Percentiles rank a stretch among this genome's conserved stretches.
phyloP scores from a whole-genome alignment of 1,139 yeast genomes.

The Geotrichum bryndzae region DNA sequence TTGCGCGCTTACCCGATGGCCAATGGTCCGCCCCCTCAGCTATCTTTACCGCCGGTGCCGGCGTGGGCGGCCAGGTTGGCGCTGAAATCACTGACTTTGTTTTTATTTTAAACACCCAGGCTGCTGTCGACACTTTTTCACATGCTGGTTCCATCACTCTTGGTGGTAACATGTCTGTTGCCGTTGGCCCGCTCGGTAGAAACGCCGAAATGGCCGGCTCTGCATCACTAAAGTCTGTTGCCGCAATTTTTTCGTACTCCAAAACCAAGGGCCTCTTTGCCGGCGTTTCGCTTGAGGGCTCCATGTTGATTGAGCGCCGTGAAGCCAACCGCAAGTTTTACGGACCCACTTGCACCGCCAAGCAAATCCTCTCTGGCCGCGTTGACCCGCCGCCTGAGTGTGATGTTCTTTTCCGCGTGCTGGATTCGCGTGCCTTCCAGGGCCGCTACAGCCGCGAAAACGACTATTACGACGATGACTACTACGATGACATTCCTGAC shows the following conservation, averaged over 20 bases:
- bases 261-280: slow-evolving; percentile 96
- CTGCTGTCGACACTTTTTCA: slow-evolving; percentile 92
- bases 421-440: slow-evolving; percentile 80
- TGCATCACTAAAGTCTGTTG: slow-evolving; percentile 79
- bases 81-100: slow-evolving; percentile 96
- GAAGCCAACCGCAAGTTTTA: slow-evolving; percentile 95
- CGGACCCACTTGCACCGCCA: slow-evolving; percentile 81
- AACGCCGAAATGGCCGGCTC: slow-evolving; percentile 98
- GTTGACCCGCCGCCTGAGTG: slow-evolving; percentile 93
- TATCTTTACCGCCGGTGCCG: slow-evolving; percentile 93
- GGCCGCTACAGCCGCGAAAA: slow-evolving; percentile 34
- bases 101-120: slow-evolving; percentile 74
- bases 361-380: slow-evolving; percentile 72
- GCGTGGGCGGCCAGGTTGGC: slow-evolving; percentile 97
- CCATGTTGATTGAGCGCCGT: slow-evolving; percentile 89
- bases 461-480: slow-evolving; percentile 52
- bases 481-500: slow-evolving; percentile 68
- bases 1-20: slow-evolving; percentile 91
- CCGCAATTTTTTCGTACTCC: slow-evolving; percentile 90
- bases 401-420: slow-evolving; percentile 78
- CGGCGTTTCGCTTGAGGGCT: slow-evolving; percentile 94
- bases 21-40: slow-evolving; percentile 98
- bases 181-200: slow-evolving; percentile 98
- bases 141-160: slow-evolving; percentile 90
- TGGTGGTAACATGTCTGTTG: slow-evolving; percentile 92